These are phyloP conservation scores for Aspergillus bridgeri DNA, from an alignment of 495 filamentous ascomycete species.

Conservation along the genomic window DNA sequence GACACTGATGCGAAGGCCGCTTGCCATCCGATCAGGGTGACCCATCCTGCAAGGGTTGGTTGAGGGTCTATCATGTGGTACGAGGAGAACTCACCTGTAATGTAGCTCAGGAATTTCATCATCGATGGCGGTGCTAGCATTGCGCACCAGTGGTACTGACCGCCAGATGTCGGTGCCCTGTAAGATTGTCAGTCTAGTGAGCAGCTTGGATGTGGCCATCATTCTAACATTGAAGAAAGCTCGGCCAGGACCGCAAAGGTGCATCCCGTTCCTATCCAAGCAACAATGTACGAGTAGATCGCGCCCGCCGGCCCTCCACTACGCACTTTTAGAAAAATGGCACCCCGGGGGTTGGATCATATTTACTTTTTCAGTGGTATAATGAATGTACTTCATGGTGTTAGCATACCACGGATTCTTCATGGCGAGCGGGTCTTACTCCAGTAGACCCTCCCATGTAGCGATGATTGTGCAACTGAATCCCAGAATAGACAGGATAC, in stretches of 20 bases:
- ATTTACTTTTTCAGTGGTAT: slow-evolving; percentile 32
- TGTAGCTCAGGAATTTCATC: slow-evolving; percentile 43
- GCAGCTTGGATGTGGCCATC: not conserved
- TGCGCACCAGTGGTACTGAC: slow-evolving; percentile 52
- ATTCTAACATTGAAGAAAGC: slow-evolving; percentile 30
- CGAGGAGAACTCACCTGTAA: slow-evolving; percentile 34
- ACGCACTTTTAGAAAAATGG: not conserved
- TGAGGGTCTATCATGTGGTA: not conserved
- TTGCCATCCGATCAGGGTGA: slow-evolving; percentile 44
- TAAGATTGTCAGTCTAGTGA: not conserved
- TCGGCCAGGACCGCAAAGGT: slow-evolving; percentile 33
- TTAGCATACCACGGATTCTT: not conserved
- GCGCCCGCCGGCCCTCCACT: slow-evolving; percentile 51
- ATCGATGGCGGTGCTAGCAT: slow-evolving; percentile 38
- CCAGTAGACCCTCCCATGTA: slow-evolving; percentile 47
- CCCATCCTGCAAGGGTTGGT: slow-evolving; percentile 29
- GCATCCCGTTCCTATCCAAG: slow-evolving; percentile 37
- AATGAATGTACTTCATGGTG: slow-evolving; percentile 24
- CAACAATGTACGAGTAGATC: slow-evolving; percentile 49
- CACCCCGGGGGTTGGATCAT: not conserved
- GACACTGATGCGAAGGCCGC: slow-evolving; percentile 35
- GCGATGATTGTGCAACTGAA: slow-evolving; percentile 48
- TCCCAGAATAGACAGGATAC: slow-evolving; percentile 45
- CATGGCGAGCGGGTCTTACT: slow-evolving; percentile 16
- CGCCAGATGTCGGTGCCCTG: slow-evolving; percentile 43